Percentiles rank a stretch among this genome's conserved stretches.
Evolutionary conservation across 2,329 filamentous ascomycete species (phyloP).

Genomic region (Herpotrichia juniperi): DNA sequence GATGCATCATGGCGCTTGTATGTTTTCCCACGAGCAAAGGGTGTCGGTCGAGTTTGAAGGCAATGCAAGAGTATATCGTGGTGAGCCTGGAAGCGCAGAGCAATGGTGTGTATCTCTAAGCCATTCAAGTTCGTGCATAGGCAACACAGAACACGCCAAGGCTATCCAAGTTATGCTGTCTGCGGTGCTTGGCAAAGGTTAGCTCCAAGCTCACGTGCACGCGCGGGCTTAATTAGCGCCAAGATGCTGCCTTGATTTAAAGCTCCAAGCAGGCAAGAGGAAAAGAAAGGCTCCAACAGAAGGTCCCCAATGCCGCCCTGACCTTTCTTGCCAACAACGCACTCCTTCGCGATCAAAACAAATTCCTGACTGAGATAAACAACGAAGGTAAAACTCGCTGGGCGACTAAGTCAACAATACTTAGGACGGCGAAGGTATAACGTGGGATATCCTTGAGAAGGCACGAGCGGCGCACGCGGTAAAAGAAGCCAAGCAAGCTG

Average conservation of each 20-base stretch:
- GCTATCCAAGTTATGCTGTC: background rate
- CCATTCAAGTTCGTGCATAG: background rate
- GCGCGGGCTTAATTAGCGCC: too few species aligned
- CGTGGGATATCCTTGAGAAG: constrained; percentile 28
- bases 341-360: constrained; percentile 1
- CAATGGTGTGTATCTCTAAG: background rate
- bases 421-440: constrained; percentile 31
- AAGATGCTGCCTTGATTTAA: too few species aligned
- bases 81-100: background rate
- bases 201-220: background rate
- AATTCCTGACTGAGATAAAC: constrained; percentile 6
- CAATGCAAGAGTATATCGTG: background rate
- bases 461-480: constrained; percentile 18
- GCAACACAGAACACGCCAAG: too few species aligned
- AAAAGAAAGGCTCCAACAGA: constrained; percentile 3
- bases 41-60: background rate
- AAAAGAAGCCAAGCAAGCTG: constrained; percentile 20
- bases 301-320: background rate
- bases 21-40: background rate
- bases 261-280: too few species aligned
- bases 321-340: constrained; percentile 3
- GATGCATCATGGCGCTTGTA: constrained; percentile 16
- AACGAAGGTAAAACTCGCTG: constrained; percentile 30
- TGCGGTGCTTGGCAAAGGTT: background rate
- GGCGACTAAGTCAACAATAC: constrained; percentile 24